phyloP scores from a whole-genome alignment of 371 early-diverging fungal genomes.

The Mucor circinelloides region DNA sequence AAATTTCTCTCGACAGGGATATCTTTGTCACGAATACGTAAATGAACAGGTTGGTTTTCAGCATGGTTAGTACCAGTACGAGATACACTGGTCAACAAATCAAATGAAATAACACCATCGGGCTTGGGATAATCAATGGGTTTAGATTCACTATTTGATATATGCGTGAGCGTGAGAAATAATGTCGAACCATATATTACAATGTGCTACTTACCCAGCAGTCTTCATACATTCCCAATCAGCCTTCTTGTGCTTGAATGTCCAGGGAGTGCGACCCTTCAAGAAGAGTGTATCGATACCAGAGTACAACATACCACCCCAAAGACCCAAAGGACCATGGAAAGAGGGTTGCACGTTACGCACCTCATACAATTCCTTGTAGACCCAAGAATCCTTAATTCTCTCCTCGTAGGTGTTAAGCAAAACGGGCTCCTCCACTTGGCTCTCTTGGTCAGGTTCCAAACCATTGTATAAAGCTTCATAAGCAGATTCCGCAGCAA shows the following conservation, averaged over 20 bases:
- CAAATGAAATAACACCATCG: conserved; percentile 94
- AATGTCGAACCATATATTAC: background rate
- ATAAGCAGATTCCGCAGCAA: conserved; percentile 87
- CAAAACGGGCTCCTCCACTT: conserved; percentile 41
- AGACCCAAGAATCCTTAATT: conserved; percentile 91
- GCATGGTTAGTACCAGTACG: conserved; percentile 95
- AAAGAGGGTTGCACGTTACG: conserved; percentile 95
- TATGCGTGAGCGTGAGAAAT: conserved; percentile 5
- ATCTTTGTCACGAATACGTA: conserved; percentile 73
- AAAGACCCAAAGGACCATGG: conserved; percentile 86
- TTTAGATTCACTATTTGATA: conserved; percentile 56
- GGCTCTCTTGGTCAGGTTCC: conserved; percentile 11
- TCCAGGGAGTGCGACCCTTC: conserved; percentile 93
- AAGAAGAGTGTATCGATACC: conserved; percentile 90
- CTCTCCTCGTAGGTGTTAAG: conserved; percentile 79
- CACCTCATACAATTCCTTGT: conserved; percentile 88
- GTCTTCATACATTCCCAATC: conserved; percentile 83
- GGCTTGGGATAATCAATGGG: conserved; percentile 98
- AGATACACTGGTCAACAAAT: conserved; percentile 90
- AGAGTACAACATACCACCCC: conserved; percentile 87
- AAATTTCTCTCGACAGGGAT: conserved; percentile 85
- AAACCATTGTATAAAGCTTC: conserved; percentile 59
- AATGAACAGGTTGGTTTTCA: conserved; percentile 95
- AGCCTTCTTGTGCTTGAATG: conserved; percentile 86
- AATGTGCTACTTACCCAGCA: conserved; percentile 50